Evolutionary conservation across 306 rosid species (phyloP).

Genomic region (Canavalia ensiformis): DNA sequence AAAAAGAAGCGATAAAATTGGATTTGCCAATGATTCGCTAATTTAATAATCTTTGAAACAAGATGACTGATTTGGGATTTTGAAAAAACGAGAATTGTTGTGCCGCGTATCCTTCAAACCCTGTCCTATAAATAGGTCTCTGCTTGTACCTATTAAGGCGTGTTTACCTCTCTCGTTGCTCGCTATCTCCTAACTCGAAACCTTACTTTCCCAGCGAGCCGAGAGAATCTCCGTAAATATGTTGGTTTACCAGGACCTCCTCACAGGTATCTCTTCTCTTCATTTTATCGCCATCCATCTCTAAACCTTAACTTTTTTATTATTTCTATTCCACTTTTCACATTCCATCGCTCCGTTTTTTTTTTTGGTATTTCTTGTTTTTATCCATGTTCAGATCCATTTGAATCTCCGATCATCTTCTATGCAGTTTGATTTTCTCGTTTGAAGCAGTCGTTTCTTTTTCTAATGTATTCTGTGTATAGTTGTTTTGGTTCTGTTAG

Average conservation of each 20-base stretch:
- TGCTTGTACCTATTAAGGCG: background rate
- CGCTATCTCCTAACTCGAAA: no score
- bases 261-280: slow-evolving; percentile 48
- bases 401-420: no score
- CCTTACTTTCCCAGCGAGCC: slow-evolving; percentile 35
- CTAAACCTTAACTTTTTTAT: no score
- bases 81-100: background rate
- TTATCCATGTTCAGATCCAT: no score
- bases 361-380: background rate
- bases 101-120: slow-evolving; percentile 44
- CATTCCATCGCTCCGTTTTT: background rate
- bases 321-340: background rate
- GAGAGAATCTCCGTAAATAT: slow-evolving; percentile 50
- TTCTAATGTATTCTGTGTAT: no score
- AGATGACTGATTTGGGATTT: slow-evolving; percentile 31
- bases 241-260: slow-evolving; percentile 72
- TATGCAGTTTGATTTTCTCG: no score
- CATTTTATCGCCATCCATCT: no score
- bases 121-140: slow-evolving; percentile 46
- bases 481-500: background rate
- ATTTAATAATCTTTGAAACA: no score
- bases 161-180: background rate
- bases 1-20: no score
- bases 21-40: no score
- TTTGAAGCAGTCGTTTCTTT: no score